Evolutionary conservation across 148 eudicot genomes (phyloP).

Genomic region (Rhododendron henanense): DNA sequence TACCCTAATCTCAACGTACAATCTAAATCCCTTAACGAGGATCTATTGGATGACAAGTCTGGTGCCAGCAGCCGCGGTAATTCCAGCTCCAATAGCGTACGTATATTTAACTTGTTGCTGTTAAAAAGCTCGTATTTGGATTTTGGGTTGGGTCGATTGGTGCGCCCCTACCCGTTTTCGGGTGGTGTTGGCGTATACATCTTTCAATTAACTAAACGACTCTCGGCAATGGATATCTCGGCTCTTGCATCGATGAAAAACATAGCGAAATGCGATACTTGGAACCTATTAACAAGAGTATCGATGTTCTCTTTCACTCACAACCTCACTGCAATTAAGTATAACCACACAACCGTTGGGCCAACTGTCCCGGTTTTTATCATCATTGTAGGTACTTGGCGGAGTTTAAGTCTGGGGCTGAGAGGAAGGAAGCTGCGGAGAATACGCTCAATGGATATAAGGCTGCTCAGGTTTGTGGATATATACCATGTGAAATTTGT

Average conservation of each 20-base stretch:
- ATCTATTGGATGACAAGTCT: neutral
- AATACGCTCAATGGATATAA: conserved; percentile 27
- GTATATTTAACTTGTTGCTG: neutral
- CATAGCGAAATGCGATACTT: neutral
- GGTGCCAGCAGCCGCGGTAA: neutral
- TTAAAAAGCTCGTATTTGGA: neutral
- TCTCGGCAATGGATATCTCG: neutral
- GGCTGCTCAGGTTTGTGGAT: conserved; percentile 21
- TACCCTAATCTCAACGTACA: neutral
- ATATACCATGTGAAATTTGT: neutral
- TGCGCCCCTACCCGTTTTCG: neutral
- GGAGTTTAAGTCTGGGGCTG: conserved; percentile 22
- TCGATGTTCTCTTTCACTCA: neutral
- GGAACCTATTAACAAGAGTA: neutral
- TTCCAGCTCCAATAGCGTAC: neutral
- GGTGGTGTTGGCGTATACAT: neutral
- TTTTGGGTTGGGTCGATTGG: neutral
- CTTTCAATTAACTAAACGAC: neutral
- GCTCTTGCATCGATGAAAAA: neutral
- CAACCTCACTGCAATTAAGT: neutral
- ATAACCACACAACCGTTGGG: neutral
- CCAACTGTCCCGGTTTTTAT: neutral
- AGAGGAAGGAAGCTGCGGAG: conserved; percentile 34
- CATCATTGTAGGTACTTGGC: conserved; percentile 19
- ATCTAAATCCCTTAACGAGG: neutral